Percentiles rank a stretch among this genome's conserved stretches.
Evolutionary conservation across 805 yeast species (phyloP).

Genomic region (Scheffersomyces stipitis): DNA sequence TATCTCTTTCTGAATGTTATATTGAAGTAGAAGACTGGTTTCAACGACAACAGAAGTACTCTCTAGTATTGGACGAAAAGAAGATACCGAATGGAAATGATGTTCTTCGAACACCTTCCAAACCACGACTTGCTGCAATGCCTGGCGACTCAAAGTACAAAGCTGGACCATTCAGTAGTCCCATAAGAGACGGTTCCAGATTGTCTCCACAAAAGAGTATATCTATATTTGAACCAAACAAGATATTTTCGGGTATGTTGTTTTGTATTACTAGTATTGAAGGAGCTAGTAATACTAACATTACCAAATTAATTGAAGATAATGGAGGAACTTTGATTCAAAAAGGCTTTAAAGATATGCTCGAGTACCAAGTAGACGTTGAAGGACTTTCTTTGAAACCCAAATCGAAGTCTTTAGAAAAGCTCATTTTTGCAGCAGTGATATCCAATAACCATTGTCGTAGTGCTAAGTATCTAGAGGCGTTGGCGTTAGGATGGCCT

Average conservation of each 20-base stretch:
- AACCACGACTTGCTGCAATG: not conserved
- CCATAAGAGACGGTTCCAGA: not conserved
- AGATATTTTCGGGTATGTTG: conserved; percentile 21
- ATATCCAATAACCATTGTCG: conserved; percentile 59
- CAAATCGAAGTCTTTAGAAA: conserved; percentile 7
- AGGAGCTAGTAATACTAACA: conserved; percentile 29
- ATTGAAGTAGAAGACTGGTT: conserved; percentile 44
- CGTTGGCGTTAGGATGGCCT: conserved; percentile 86
- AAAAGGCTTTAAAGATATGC: conserved; percentile 32
- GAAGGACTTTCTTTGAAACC: conserved; percentile 8
- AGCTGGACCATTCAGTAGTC: not conserved
- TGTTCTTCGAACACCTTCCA: not conserved
- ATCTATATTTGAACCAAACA: not conserved
- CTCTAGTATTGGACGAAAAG: conserved; percentile 12
- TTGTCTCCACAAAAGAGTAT: not conserved
- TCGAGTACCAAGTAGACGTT: conserved; percentile 13
- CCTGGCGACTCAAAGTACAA: not conserved
- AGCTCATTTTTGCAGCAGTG: conserved; percentile 60
- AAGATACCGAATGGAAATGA: not conserved
- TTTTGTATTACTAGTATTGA: conserved; percentile 39
- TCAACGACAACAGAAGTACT: conserved; percentile 33
- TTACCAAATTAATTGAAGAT: conserved; percentile 32
- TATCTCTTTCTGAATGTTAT: conserved; percentile 29
- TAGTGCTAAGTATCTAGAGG: conserved; percentile 74
- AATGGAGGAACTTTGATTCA: conserved; percentile 46